Conservation (phyloP, 495 filamentous ascomycete species). For the Neurospora sp. region DNA sequence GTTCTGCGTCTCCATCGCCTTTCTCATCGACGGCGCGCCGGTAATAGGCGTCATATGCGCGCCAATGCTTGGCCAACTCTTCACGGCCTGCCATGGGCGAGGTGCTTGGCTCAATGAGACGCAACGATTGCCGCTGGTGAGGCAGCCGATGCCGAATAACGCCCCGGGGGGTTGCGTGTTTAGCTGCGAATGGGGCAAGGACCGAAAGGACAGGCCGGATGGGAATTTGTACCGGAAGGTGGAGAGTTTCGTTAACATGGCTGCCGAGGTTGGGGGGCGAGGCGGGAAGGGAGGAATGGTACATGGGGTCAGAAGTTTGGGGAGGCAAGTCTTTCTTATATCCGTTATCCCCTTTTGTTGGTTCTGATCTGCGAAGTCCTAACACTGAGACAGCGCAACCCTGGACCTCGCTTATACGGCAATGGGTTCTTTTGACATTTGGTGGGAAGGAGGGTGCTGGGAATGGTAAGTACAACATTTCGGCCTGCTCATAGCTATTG, state of each 20-base stretch:
- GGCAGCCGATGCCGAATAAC: constrained; percentile 47
- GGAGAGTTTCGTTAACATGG: constrained; percentile 62
- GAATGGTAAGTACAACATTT: constrained; percentile 40
- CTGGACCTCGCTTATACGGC: constrained; percentile 69
- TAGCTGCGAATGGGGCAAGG: constrained; percentile 65
- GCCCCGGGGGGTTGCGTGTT: constrained; percentile 59
- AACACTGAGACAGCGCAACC: constrained; percentile 43
- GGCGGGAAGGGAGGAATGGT: constrained; percentile 68
- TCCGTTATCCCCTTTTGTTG: neutral
- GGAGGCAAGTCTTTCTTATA: constrained; percentile 20
- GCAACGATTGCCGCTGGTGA: constrained; percentile 46
- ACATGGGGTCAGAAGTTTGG: constrained; percentile 60
- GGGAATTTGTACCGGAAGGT: constrained; percentile 58
- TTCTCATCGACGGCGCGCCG: constrained; percentile 45
- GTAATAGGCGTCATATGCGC: constrained; percentile 57
- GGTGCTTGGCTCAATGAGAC: constrained; percentile 59
- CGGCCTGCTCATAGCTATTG: neutral
- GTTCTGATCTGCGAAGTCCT: neutral
- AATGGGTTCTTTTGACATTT: constrained; percentile 59
- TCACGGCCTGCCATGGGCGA: constrained; percentile 48
- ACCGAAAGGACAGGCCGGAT: constrained; percentile 48
- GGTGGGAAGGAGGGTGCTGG: constrained; percentile 83
- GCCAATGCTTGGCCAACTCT: constrained; percentile 53
- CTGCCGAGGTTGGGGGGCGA: constrained; percentile 46
- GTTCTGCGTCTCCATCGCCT: constrained; percentile 61